phyloP scores from a whole-genome alignment of 352 stramenopile species.

The Phytopythium vexans region DNA sequence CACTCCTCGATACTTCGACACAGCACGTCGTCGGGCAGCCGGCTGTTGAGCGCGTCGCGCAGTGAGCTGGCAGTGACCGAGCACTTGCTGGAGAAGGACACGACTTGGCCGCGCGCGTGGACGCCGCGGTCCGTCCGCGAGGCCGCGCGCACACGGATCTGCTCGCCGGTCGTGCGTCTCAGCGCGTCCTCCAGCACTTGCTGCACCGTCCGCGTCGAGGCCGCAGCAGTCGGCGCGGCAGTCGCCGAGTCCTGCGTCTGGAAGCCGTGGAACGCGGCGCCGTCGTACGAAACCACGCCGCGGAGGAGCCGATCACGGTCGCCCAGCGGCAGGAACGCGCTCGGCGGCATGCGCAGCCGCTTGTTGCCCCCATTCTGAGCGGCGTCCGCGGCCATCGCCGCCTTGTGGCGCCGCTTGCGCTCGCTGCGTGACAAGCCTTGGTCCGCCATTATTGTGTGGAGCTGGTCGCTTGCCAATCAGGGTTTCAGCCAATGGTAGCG shows the following conservation, averaged over 20 bases:
- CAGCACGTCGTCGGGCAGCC: slow-evolving; percentile 57
- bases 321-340: slow-evolving; percentile 41
- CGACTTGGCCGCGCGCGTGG: slow-evolving; percentile 87
- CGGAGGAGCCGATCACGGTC: slow-evolving; percentile 18
- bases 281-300: slow-evolving; percentile 75
- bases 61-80: slow-evolving; percentile 35
- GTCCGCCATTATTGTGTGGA: too few species aligned
- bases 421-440: too few species aligned
- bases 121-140: slow-evolving; percentile 92
- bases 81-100: slow-evolving; percentile 86
- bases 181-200: slow-evolving; percentile 70
- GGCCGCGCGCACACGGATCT: slow-evolving; percentile 77
- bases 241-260: slow-evolving; percentile 60
- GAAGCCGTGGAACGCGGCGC: slow-evolving; percentile 70
- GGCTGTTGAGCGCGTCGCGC: slow-evolving; percentile 70
- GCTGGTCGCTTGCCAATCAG: too few species aligned
- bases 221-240: slow-evolving; percentile 8
- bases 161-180: slow-evolving; percentile 62
- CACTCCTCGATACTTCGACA: slow-evolving; percentile 30
- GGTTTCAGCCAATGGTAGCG: too few species aligned
- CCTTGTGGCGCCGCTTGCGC: too few species aligned
- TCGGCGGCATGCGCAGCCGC: slow-evolving; percentile 35
- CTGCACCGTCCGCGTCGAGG: slow-evolving; percentile 59
- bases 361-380: neutral
- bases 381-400: too few species aligned